These are phyloP conservation scores for Phytophthora pisi DNA, from an alignment of 352 stramenopile species.

Conservation along the genomic window DNA sequence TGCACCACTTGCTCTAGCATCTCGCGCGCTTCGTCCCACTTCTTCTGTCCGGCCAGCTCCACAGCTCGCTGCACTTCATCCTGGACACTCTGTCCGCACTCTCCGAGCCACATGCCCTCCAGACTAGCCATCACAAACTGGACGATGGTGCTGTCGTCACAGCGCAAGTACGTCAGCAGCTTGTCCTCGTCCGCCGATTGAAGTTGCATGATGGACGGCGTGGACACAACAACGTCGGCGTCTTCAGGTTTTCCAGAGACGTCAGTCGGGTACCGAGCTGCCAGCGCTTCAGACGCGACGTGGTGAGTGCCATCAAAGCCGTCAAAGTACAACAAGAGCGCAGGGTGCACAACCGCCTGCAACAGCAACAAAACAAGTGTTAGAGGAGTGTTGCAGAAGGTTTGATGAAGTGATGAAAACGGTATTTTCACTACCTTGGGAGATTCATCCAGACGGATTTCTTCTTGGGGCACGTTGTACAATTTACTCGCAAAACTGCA, in stretches of 20 bases:
- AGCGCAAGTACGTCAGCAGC: constrained; percentile 68
- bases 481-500: constrained; percentile 58
- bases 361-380: neutral
- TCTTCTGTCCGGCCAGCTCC: constrained; percentile 41
- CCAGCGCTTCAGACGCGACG: constrained; percentile 65
- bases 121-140: constrained; percentile 73
- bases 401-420: neutral
- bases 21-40: constrained; percentile 46
- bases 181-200: constrained; percentile 71
- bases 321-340: constrained; percentile 80
- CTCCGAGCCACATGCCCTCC: constrained; percentile 75
- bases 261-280: constrained; percentile 66
- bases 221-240: constrained; percentile 10
- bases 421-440: constrained; percentile 40
- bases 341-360: constrained; percentile 66
- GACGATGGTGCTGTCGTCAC: constrained; percentile 70
- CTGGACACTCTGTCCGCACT: constrained; percentile 55
- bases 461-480: constrained; percentile 63
- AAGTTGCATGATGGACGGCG: constrained; percentile 76
- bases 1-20: constrained; percentile 56
- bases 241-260: constrained; percentile 15
- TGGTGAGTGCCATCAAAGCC: constrained; percentile 66
- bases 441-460: constrained; percentile 46
- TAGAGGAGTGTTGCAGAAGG: neutral
- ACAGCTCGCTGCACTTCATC: constrained; percentile 46